phyloP scores from a whole-genome alignment of 2,329 filamentous ascomycete species.

The Colletotrichum lindemuthianum region DNA sequence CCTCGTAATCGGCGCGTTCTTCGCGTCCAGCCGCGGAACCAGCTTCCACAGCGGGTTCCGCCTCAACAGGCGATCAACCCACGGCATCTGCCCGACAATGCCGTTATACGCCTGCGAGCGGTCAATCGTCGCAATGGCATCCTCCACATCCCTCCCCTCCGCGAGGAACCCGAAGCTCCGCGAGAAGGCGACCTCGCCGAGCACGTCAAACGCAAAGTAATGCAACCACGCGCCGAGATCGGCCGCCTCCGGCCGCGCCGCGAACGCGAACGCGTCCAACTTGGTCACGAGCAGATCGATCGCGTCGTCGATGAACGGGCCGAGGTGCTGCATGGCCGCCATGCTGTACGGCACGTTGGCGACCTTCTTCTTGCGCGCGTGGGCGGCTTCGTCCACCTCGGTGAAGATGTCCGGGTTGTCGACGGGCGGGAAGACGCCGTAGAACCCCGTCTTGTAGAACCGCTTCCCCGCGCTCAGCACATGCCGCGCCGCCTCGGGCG shows the following conservation, averaged over 20 bases:
- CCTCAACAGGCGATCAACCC: slow-evolving; percentile 58
- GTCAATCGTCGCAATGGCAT: slow-evolving; percentile 54
- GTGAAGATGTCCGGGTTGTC: slow-evolving; percentile 69
- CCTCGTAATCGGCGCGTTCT: slow-evolving; percentile 60
- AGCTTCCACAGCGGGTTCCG: slow-evolving; percentile 56
- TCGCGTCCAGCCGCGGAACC: slow-evolving; percentile 53
- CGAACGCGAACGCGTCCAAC: slow-evolving; percentile 54
- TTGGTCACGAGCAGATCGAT: slow-evolving; percentile 56
- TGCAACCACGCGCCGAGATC: slow-evolving; percentile 60
- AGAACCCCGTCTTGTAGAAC: slow-evolving; percentile 64
- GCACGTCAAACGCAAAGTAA: slow-evolving; percentile 51
- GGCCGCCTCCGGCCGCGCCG: slow-evolving; percentile 38
- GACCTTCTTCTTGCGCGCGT: slow-evolving; percentile 64
- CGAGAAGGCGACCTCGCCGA: slow-evolving; percentile 63
- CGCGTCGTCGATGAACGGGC: slow-evolving; percentile 62
- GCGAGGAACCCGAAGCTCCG: slow-evolving; percentile 63
- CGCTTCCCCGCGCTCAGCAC: slow-evolving; percentile 60
- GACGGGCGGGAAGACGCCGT: slow-evolving; percentile 63
- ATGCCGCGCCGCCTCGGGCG: slow-evolving; percentile 45
- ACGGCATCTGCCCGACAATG: slow-evolving; percentile 61
- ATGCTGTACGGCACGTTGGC: slow-evolving; percentile 63
- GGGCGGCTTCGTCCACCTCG: slow-evolving; percentile 63
- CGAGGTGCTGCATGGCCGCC: slow-evolving; percentile 62
- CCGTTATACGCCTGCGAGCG: slow-evolving; percentile 63
- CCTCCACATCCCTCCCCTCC: slow-evolving; percentile 59